phyloP scores from a whole-genome alignment of 805 yeast species.

The Candida ipomoeae region DNA sequence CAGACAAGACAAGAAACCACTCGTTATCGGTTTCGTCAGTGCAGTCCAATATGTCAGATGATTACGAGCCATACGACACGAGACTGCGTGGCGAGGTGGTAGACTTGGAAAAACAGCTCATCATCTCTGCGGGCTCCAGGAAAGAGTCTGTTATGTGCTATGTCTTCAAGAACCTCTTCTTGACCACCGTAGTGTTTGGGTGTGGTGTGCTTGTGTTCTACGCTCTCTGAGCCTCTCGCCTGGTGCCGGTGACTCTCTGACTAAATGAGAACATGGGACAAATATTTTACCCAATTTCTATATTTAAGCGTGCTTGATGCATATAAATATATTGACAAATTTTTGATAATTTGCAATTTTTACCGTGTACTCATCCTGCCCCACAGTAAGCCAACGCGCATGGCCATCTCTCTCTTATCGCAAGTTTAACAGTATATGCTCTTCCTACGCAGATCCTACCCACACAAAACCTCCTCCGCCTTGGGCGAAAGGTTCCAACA shows the following conservation, averaged over 20 bases:
- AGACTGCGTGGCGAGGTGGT: conserved; percentile 19
- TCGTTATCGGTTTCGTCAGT: conserved; percentile 24
- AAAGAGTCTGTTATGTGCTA: conserved; percentile 31
- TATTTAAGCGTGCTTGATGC: conserved; percentile 1
- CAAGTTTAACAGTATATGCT: neutral
- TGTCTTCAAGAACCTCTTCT: conserved; percentile 27
- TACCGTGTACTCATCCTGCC: neutral
- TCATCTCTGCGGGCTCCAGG: conserved; percentile 36
- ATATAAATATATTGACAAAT: neutral
- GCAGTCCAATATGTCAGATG: conserved; percentile 17
- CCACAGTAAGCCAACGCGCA: neutral
- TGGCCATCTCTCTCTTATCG: neutral
- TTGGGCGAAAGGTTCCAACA: conserved; percentile 30
- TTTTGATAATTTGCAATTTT: neutral
- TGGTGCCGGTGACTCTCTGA: neutral
- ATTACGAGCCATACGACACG: conserved; percentile 1
- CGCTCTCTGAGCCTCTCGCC: conserved; percentile 21
- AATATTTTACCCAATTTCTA: neutral
- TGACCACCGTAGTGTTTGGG: conserved; percentile 28
- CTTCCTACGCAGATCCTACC: neutral
- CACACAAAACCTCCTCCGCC: conserved; percentile 17
- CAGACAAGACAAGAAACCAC: conserved; percentile 20
- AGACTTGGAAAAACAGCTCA: conserved; percentile 37
- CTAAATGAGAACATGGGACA: neutral
- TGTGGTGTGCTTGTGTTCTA: conserved; percentile 34